phyloP scores from a whole-genome alignment of 1,139 yeast genomes.

The Blastobotrys indianensis region DNA sequence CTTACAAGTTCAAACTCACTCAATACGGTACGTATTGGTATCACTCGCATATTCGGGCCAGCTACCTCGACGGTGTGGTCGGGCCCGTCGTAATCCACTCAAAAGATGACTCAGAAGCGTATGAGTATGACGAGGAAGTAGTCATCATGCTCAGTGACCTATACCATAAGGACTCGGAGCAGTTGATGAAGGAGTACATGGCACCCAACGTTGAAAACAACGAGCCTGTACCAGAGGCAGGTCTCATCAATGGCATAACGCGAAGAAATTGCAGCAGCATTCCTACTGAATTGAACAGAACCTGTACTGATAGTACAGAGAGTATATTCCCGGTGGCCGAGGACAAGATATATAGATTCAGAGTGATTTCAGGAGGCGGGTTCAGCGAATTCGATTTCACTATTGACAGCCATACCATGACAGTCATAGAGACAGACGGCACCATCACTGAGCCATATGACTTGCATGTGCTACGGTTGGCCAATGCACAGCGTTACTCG shows the following conservation, averaged over 20 bases:
- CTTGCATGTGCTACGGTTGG: conserved; percentile 54
- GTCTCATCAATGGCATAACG: conserved; percentile 37
- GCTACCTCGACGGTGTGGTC: conserved; percentile 79
- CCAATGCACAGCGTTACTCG: conserved; percentile 75
- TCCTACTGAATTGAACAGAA: neutral
- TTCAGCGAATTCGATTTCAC: conserved; percentile 29
- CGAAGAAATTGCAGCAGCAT: conserved; percentile 21
- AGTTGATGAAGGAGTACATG: conserved; percentile 49
- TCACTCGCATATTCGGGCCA: conserved; percentile 79
- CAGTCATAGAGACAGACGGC: conserved; percentile 67
- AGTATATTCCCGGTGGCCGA: conserved; percentile 11
- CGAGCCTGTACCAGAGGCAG: conserved; percentile 72
- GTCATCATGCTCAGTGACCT: conserved; percentile 62
- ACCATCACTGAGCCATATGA: conserved; percentile 50
- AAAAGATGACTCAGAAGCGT: conserved; percentile 30
- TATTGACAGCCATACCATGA: conserved; percentile 46
- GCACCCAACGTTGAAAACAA: conserved; percentile 79
- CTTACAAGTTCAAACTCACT: conserved; percentile 60
- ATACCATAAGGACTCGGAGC: conserved; percentile 58
- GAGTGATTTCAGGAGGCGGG: conserved; percentile 31
- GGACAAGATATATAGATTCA: conserved; percentile 23
- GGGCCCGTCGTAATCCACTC: conserved; percentile 65
- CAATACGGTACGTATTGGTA: conserved; percentile 84
- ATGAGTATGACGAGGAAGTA: conserved; percentile 62
- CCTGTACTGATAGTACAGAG: conserved; percentile 2